Percentiles rank a stretch among this genome's conserved stretches.
These are phyloP conservation scores for Penicillium roqueforti DNA, from an alignment of 495 filamentous ascomycete genomes.

Conservation along the genomic window DNA sequence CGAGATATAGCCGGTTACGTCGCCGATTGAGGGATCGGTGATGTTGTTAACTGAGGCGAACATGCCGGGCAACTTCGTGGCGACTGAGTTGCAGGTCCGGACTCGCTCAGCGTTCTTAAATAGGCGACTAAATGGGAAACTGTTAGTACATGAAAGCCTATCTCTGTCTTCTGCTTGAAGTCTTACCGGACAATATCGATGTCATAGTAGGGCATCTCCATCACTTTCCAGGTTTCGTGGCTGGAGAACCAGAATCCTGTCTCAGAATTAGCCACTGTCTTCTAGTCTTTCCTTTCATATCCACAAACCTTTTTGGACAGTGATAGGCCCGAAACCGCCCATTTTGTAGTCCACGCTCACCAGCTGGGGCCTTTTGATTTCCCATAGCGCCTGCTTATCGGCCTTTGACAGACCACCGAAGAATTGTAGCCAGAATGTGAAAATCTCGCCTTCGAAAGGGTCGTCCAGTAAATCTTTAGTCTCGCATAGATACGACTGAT, in stretches of 20 bases:
- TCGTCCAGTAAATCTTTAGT: conserved; percentile 24
- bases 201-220: conserved; percentile 37
- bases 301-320: conserved; percentile 31
- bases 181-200: conserved; percentile 26
- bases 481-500: conserved; percentile 29
- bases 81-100: conserved; percentile 34
- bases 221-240: conserved; percentile 35
- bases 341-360: conserved; percentile 29
- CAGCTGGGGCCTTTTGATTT: conserved; percentile 29
- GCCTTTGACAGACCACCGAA: conserved; percentile 25
- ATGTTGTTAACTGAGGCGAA: conserved; percentile 36
- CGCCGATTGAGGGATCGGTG: conserved; percentile 23
- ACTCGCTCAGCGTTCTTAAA: conserved; percentile 32
- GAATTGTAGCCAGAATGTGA: conserved; percentile 36
- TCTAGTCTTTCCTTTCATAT: not conserved
- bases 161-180: not conserved
- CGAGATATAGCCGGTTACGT: conserved; percentile 32
- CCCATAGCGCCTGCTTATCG: conserved; percentile 27
- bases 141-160: not conserved
- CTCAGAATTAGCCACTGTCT: not conserved
- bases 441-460: conserved; percentile 36
- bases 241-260: conserved; percentile 34
- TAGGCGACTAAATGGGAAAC: conserved; percentile 15
- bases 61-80: conserved; percentile 28
- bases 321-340: conserved; percentile 30